phyloP scores from a whole-genome alignment of 495 filamentous ascomycete genomes.

The Penicillium macrosclerotiorum region DNA sequence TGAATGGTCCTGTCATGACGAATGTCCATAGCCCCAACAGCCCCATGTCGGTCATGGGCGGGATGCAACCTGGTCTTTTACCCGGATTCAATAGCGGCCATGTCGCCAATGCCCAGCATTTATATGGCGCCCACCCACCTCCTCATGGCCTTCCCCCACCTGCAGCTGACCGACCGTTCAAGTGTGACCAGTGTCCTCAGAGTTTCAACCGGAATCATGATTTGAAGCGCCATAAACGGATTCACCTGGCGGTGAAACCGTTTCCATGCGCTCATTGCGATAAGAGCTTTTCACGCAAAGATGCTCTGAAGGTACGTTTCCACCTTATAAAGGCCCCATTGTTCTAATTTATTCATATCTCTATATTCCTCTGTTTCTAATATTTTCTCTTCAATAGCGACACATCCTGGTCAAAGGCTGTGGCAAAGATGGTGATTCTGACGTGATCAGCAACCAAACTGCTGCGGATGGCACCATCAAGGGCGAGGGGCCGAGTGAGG shows the following conservation, averaged over 20 bases:
- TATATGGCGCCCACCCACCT: slow-evolving; percentile 50
- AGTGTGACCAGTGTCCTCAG: slow-evolving; percentile 88
- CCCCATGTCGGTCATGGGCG: slow-evolving; percentile 66
- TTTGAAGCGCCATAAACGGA: slow-evolving; percentile 91
- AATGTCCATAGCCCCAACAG: slow-evolving; percentile 71
- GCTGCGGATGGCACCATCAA: slow-evolving; percentile 15
- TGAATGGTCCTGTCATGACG: slow-evolving; percentile 72
- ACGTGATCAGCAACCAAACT: slow-evolving; percentile 10
- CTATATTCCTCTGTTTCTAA: too few relatives aligned
- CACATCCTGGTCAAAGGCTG: slow-evolving; percentile 95
- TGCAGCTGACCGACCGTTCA: slow-evolving; percentile 83
- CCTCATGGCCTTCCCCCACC: slow-evolving; percentile 40
- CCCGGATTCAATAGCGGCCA: slow-evolving; percentile 57
- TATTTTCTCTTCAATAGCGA: too few relatives aligned
- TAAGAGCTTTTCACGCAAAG: slow-evolving; percentile 95
- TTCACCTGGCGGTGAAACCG: slow-evolving; percentile 93
- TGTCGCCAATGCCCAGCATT: slow-evolving; percentile 54
- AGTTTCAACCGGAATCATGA: slow-evolving; percentile 98
- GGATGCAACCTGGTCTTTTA: slow-evolving; percentile 51
- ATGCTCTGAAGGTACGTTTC: slow-evolving; percentile 84
- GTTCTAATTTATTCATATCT: too few relatives aligned
- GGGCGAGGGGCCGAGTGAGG: slow-evolving; percentile 23
- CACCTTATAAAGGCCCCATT: background rate
- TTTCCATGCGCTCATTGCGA: slow-evolving; percentile 90
- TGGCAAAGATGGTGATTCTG: slow-evolving; percentile 51